Evolutionary conservation across 441 rosid species (phyloP).

Genomic region (Jatropha multifida): DNA sequence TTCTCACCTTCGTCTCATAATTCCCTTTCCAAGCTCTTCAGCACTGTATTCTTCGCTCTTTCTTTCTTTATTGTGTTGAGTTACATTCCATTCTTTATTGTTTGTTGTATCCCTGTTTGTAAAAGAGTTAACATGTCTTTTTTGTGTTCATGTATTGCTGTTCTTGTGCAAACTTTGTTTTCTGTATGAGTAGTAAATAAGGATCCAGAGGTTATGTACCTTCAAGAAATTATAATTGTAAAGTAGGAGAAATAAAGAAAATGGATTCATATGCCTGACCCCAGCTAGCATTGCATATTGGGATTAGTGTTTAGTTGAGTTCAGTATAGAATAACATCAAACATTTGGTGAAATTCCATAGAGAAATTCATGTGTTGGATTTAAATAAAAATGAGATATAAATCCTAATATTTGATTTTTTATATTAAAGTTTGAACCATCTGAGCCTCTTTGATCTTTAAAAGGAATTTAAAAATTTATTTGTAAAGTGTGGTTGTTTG

Average conservation of each 20-base stretch:
- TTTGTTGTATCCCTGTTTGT: neutral
- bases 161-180: neutral
- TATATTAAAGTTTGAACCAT: too few relatives aligned
- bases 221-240: too few relatives aligned
- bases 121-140: too few relatives aligned
- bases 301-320: neutral
- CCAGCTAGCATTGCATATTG: neutral
- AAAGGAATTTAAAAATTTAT: too few relatives aligned
- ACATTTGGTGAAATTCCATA: neutral
- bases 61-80: neutral
- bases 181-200: neutral
- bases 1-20: constrained; percentile 57
- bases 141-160: neutral
- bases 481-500: too few relatives aligned
- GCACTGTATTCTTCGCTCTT: constrained; percentile 41
- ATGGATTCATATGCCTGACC: neutral
- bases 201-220: too few relatives aligned
- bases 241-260: too few relatives aligned
- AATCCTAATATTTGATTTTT: too few relatives aligned
- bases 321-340: neutral
- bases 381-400: neutral
- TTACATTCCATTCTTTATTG: neutral
- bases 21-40: constrained; percentile 74
- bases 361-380: neutral
- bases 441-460: too few relatives aligned